Base-by-base conservation (phyloP, 2,329 filamentous ascomycete genomes). In the Aspergillus versicolor region DNA sequence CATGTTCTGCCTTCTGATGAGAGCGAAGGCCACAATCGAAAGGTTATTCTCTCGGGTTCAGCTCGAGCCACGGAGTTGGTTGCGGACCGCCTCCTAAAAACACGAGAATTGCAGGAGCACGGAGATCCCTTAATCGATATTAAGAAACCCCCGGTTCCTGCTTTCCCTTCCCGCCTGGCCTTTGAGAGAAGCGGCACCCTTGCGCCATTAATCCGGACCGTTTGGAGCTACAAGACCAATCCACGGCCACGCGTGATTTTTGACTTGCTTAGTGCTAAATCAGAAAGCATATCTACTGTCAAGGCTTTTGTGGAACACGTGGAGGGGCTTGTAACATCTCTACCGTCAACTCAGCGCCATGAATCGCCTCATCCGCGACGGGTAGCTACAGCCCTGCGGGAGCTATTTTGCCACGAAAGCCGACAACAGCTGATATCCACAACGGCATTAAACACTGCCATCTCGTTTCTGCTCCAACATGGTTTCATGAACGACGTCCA, bases 401-500 rank as follows among this genome's bases (percentile, higher is more conserved):
- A 58, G 2, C 43, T 76, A 4, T 79, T 80, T 54, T 54, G 53
- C 13, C 59, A 71, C 38, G 69, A 73, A 0, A 32, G 63, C 5
- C 66, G 68, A 52, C 58, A 62, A 51, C 63, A 64, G 7, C 65
- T 66, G 15, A 59, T 79, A 12, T 78, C 76, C 9, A 70, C 72
- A n/a, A 64, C 69, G 21, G 75, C 77, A n/a, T 67, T 75, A 55
- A 78, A 79, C 56, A 61, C 55, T 12, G 74, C 76, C 8, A 62
- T 80, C 44, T 60, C 59, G 19, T 80, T 67, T 57, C 68, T 79
- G 41, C 68, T 72, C 55, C 61, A 69, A 4, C 58, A 70, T 44
- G 68, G 73, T 34, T 65, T 67, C 30, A 64, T 76, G 22, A 46
- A 56, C 4, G 59, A 65, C 50, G 71, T 73, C 13, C 70, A 70